Evolutionary conservation across 257 asterid species (phyloP), one percentile per base, ranked within the genome.

Genomic region (Nicotiana paniculata): DNA sequence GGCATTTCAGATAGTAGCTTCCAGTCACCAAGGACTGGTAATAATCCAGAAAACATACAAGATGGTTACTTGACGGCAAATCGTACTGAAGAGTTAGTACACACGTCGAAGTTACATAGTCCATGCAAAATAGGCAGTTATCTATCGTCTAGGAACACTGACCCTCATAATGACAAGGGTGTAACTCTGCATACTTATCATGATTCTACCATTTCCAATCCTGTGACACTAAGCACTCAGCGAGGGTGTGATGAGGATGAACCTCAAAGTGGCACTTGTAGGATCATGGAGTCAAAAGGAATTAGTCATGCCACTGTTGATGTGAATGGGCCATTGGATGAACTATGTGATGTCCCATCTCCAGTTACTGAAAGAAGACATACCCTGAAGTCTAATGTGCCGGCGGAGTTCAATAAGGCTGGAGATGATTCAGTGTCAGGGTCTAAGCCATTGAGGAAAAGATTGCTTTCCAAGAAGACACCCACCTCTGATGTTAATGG

Each of bases 401-500:
- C 61, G 78, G 86, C 55, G 74, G 90, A 83, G 55, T 57, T 85
- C 57, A 82, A 83, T 61, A 24, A 80, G 75, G 81, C 90, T 55
- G 86, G 67, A 6, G 93, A 28, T 48, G 64, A 58, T 43, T 61
- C 82, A 37, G 82, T 78, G 32, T 58, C 84, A 55, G 82, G 58
- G 80, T 58, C 83, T 35, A 90, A 90, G 84, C 83, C 90, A 58
- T 85, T 48, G 58, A 84, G 83, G 87, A 86, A 79, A 82, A 91
- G 87, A 85, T 84, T 76, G 85, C 87, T 88, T 82, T 85, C 87
- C 57, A 43, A 43, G 12, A 43, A 43, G 12, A 9, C 3, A 43
- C 51, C 77, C 67, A 43, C 62, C 32, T 70, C 51, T 79, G 94
- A 69, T 53, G 88, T 81, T 77, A 77, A 72, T 79, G 80, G 67